Evolutionary conservation across 805 yeast genomes (phyloP).

Genomic region (Zygosaccharomyces pseudorouxii): DNA sequence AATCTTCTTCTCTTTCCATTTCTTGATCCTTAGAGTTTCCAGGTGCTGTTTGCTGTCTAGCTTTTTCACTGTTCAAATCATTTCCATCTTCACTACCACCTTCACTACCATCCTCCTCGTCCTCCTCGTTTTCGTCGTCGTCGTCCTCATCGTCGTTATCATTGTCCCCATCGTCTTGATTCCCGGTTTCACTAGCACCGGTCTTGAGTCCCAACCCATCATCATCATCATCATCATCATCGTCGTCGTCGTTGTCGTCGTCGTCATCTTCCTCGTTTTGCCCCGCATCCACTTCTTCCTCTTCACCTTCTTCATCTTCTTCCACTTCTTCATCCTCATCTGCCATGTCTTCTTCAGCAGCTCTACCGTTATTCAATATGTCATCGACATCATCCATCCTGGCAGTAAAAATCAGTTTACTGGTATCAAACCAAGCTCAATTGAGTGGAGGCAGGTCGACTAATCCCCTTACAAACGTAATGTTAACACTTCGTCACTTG

Average conservation of each 20-base stretch:
- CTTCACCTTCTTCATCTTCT: conserved; percentile 19
- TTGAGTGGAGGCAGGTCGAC: not conserved
- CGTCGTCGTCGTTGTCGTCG: conserved; percentile 27
- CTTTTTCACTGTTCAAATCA: not conserved
- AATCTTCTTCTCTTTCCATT: conserved; percentile 19
- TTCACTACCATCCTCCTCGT: conserved; percentile 12
- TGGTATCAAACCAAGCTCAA: conserved; percentile 1
- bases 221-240: conserved; percentile 25
- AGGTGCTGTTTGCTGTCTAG: not conserved
- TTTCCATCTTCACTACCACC: not conserved
- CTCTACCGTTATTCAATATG: conserved; percentile 28
- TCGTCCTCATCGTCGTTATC: conserved; percentile 19
- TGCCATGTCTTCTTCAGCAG: conserved; percentile 26
- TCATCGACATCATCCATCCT: conserved; percentile 33
- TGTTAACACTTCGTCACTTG: not conserved
- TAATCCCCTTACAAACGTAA: not conserved
- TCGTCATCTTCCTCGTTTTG: conserved; percentile 24
- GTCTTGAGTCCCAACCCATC: conserved; percentile 15
- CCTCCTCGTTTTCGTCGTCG: conserved; percentile 21
- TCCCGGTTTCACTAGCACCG: conserved; percentile 15
- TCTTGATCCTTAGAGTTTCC: conserved; percentile 6
- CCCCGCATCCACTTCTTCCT: conserved; percentile 24
- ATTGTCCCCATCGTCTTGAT: conserved; percentile 26
- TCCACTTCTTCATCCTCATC: conserved; percentile 32
- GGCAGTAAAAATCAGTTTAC: not conserved